Conservation (phyloP, 495 filamentous ascomycete genomes). For the Aspergillus sclerotioniger region DNA sequence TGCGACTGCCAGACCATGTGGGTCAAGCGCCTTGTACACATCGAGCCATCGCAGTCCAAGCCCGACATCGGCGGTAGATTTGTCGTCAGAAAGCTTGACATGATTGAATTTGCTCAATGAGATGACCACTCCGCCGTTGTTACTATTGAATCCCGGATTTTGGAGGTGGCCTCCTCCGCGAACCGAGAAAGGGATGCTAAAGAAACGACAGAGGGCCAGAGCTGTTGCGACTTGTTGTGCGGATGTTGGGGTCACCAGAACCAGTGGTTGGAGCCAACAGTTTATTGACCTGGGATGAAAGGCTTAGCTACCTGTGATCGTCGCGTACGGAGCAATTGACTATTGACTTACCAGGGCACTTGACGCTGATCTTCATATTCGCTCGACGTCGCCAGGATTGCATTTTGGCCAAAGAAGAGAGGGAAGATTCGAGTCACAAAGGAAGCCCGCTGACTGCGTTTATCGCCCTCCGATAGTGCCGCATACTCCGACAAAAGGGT, state of each 20-base stretch:
- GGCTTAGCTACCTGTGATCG: neutral
- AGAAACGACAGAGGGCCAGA: slow-evolving; percentile 12
- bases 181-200: slow-evolving; percentile 15
- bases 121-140: slow-evolving; percentile 12
- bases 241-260: slow-evolving; percentile 8
- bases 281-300: slow-evolving; percentile 12
- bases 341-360: slow-evolving; percentile 6
- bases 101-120: slow-evolving; percentile 3
- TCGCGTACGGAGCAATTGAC: neutral
- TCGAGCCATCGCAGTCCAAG: slow-evolving; percentile 9
- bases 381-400: neutral
- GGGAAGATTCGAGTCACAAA: slow-evolving; percentile 5
- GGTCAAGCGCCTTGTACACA: slow-evolving; percentile 9
- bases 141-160: slow-evolving; percentile 15
- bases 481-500: neutral
- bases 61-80: slow-evolving; percentile 2
- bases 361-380: slow-evolving; percentile 6
- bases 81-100: slow-evolving; percentile 4
- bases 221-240: slow-evolving; percentile 13
- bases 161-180: slow-evolving; percentile 18
- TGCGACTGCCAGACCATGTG: slow-evolving; percentile 6
- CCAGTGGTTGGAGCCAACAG: slow-evolving; percentile 12
- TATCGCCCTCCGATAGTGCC: neutral
- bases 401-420: slow-evolving; percentile 10
- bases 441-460: neutral